Percentiles rank a stretch among this genome's conserved stretches.
These are phyloP conservation scores for Protostelium mycophagum DNA, from an alignment of 78 protist species.

Conservation along the genomic window DNA sequence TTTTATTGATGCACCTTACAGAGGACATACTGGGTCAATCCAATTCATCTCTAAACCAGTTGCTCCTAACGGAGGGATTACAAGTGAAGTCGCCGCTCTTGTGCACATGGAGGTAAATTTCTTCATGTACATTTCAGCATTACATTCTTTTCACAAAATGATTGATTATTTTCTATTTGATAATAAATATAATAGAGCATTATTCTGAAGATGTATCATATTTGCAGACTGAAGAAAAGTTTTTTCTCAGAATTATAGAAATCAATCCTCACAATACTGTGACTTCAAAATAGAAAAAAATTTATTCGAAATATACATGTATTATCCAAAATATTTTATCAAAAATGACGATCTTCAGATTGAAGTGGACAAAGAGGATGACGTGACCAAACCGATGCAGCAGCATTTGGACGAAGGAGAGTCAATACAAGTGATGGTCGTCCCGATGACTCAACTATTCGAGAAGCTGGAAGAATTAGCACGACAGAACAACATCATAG, in stretches of 20 bases:
- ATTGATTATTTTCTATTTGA: neutral
- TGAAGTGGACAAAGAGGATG: neutral
- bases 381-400: neutral
- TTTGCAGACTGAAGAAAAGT: no score
- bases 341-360: no score
- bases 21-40: neutral
- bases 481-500: neutral
- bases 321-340: no score
- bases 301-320: no score
- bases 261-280: no score
- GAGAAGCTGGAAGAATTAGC: neutral
- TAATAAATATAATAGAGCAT: no score
- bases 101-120: neutral
- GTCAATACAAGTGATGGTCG: neutral
- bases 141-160: neutral
- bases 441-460: neutral
- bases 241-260: no score
- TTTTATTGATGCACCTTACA: no score
- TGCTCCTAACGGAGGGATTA: neutral
- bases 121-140: no score
- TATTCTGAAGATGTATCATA: no score
- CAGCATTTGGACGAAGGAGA: neutral
- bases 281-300: no score
- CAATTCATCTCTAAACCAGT: neutral
- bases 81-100: neutral